phyloP scores from a whole-genome alignment of 2,329 filamentous ascomycete genomes.

The Epichloe hybrida region DNA sequence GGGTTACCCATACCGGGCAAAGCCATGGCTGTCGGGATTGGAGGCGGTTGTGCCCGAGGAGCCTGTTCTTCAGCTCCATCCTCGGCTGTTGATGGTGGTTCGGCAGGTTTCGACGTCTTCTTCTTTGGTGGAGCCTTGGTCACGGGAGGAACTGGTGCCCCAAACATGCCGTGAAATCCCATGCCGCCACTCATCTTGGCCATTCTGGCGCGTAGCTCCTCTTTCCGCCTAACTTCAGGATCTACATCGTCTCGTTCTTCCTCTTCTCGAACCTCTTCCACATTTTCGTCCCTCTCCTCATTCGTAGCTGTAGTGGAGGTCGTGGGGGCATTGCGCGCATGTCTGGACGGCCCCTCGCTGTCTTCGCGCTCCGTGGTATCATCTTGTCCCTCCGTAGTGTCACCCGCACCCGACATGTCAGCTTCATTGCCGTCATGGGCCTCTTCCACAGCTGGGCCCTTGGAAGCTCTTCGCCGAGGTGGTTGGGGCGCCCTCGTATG shows the following conservation, averaged over 20 bases:
- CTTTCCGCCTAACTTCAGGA: conserved; percentile 69
- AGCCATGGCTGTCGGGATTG: conserved; percentile 47
- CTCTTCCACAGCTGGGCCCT: conserved; percentile 27
- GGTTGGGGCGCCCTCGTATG: conserved; percentile 25
- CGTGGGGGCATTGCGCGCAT: conserved; percentile 21
- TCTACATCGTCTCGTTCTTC: conserved; percentile 78
- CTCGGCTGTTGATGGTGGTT: conserved; percentile 15
- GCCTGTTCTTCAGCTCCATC: conserved; percentile 32
- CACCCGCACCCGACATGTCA: conserved; percentile 50
- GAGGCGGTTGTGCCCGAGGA: conserved; percentile 30
- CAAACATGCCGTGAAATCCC: conserved; percentile 93
- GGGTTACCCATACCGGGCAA: conserved; percentile 60
- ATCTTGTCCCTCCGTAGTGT: conserved; percentile 48
- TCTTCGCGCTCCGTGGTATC: conserved; percentile 60
- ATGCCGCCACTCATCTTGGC: conserved; percentile 97
- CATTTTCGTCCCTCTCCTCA: conserved; percentile 42
- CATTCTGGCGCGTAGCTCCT: conserved; percentile 89
- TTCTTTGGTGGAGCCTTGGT: conserved; percentile 32
- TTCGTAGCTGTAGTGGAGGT: conserved; percentile 29
- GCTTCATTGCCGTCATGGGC: conserved; percentile 49
- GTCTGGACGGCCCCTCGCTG: conserved; percentile 44
- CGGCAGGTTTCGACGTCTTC: conserved; percentile 32
- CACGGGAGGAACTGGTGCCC: conserved; percentile 54
- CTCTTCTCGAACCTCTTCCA: conserved; percentile 48
- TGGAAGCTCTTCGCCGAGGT: conserved; percentile 40